Conservation (phyloP, 345 rosid genomes). For the Citropsis articulata region DNA sequence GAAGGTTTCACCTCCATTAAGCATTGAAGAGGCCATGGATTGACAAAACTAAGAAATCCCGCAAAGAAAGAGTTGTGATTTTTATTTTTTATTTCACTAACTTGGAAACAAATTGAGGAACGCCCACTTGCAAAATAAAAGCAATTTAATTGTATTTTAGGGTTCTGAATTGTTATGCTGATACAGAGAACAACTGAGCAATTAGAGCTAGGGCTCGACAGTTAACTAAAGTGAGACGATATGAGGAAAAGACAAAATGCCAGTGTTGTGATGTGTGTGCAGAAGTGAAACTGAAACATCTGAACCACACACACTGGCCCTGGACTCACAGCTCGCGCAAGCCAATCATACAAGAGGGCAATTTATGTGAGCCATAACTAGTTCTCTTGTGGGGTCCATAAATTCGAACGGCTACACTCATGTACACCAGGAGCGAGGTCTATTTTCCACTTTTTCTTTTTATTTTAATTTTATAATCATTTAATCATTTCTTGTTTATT, state of each 20-base stretch:
- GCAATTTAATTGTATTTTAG: background rate
- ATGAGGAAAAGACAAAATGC: background rate
- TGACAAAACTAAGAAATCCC: conserved; percentile 7
- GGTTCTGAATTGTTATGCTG: no score
- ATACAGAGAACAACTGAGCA: background rate
- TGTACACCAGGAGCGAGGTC: no score
- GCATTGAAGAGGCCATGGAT: conserved; percentile 68
- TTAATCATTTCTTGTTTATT: no score
- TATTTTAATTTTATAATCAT: no score
- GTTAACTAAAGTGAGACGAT: background rate
- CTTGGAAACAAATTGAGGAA: background rate
- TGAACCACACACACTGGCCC: background rate
- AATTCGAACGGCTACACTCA: background rate
- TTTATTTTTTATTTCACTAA: background rate
- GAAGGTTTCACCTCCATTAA: conserved; percentile 62
- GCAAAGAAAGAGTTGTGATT: conserved; percentile 1
- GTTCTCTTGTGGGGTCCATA: background rate
- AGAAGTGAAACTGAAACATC: background rate
- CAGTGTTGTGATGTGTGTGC: background rate
- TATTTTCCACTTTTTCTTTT: no score
- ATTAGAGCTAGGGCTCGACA: background rate
- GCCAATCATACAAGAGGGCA: background rate
- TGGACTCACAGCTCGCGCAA: no score
- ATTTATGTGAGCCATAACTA: background rate
- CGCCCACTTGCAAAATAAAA: conserved; percentile 8